Percentiles rank a stretch among this genome's conserved stretches.
Conservation (phyloP, 768 basidiomycete species). For the Termitomyces bulborhizus region DNA sequence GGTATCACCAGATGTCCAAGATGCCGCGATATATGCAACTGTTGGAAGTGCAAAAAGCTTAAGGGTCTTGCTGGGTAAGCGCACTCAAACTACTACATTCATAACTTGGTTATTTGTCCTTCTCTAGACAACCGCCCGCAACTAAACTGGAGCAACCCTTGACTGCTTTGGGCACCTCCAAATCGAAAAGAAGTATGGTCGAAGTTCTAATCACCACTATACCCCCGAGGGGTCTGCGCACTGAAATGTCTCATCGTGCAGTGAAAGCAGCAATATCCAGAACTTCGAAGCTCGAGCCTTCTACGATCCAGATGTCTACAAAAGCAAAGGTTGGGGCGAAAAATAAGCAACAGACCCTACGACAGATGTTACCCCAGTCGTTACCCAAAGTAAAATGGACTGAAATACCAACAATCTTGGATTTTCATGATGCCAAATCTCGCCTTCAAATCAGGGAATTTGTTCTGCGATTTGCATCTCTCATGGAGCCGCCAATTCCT, state of each 20-base stretch:
- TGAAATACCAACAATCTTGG: conserved; percentile 34
- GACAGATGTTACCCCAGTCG: conserved; percentile 24
- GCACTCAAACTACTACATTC: neutral
- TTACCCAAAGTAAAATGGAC: conserved; percentile 53
- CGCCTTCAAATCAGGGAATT: conserved; percentile 77
- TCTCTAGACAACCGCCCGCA: neutral
- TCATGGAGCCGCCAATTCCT: conserved; percentile 38
- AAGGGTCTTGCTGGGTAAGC: conserved; percentile 58
- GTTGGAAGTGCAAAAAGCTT: conserved; percentile 56
- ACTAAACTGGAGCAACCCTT: neutral
- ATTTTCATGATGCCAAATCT: conserved; percentile 42
- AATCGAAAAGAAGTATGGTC: neutral
- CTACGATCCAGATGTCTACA: neutral
- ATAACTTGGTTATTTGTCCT: neutral
- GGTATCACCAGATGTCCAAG: conserved; percentile 51
- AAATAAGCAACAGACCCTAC: conserved; percentile 22
- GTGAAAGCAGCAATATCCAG: neutral
- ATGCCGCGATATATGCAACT: conserved; percentile 65
- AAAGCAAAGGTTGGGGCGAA: conserved; percentile 3
- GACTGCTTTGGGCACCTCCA: neutral
- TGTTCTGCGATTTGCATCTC: conserved; percentile 50
- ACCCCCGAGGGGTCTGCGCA: neutral
- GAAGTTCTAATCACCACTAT: conserved; percentile 6
- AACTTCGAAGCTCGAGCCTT: neutral
- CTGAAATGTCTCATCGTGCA: neutral